phyloP scores from a whole-genome alignment of 768 basidiomycete genomes.

The Collybiopsis luxurians region DNA sequence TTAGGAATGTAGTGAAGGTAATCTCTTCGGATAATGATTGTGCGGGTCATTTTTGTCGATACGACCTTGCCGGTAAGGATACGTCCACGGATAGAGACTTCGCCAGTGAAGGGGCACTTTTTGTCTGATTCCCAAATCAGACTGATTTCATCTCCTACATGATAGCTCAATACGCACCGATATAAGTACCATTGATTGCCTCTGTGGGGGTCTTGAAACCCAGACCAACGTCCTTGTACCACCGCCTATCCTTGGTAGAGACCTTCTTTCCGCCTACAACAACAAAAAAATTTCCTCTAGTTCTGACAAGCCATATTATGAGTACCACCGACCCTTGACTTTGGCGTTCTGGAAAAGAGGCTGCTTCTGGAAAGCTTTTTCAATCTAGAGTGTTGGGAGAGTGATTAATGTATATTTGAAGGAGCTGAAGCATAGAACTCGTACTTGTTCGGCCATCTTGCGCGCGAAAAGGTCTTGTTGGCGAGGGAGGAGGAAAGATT shows the following conservation, averaged over 20 bases:
- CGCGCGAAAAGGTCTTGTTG: slow-evolving; percentile 42
- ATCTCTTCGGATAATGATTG: slow-evolving; percentile 93
- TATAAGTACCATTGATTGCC: slow-evolving; percentile 94
- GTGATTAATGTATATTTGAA: not conserved
- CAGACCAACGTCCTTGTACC: slow-evolving; percentile 98
- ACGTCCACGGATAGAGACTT: slow-evolving; percentile 97
- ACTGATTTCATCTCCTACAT: not conserved
- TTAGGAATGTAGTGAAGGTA: slow-evolving; percentile 97
- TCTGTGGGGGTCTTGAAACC: slow-evolving; percentile 96
- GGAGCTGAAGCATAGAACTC: slow-evolving; percentile 12
- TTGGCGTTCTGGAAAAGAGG: slow-evolving; percentile 98
- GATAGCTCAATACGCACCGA: slow-evolving; percentile 58
- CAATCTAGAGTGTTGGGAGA: slow-evolving; percentile 59
- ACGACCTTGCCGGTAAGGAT: slow-evolving; percentile 97
- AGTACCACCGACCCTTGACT: slow-evolving; percentile 69
- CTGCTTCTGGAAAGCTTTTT: slow-evolving; percentile 98
- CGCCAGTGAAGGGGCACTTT: slow-evolving; percentile 98
- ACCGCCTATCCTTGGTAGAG: slow-evolving; percentile 92
- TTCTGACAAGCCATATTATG: not conserved
- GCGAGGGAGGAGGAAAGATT: slow-evolving; percentile 14
- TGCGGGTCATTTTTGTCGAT: slow-evolving; percentile 99
- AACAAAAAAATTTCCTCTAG: not conserved
- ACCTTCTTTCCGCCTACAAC: slow-evolving; percentile 81
- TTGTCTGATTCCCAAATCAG: slow-evolving; percentile 62
- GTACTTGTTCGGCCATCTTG: slow-evolving; percentile 64